These are phyloP conservation scores for Holtermanniella nyarrowii DNA, from an alignment of 768 basidiomycete species.

Conservation along the genomic window DNA sequence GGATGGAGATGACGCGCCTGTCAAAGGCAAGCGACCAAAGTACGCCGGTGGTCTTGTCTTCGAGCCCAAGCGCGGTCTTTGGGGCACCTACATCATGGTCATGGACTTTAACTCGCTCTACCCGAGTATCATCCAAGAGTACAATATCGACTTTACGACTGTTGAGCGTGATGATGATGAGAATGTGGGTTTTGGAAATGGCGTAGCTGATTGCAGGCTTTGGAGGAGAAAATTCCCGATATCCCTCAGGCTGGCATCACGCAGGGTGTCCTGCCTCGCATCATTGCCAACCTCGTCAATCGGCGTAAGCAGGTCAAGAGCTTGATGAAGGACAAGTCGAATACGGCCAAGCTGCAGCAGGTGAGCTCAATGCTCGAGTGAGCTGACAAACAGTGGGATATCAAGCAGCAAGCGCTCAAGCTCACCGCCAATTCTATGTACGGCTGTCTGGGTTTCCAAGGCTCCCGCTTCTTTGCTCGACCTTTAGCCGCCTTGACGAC, in stretches of 20 bases:
- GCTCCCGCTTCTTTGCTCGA: constrained; percentile 90
- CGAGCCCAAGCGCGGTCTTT: constrained; percentile 86
- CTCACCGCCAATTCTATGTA: constrained; percentile 99
- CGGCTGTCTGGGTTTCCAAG: constrained; percentile 95
- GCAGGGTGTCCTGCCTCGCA: constrained; percentile 87
- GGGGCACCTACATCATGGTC: constrained; percentile 93
- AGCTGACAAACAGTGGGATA: constrained; percentile 60
- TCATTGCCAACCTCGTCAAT: constrained; percentile 91
- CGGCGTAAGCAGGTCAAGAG: constrained; percentile 82
- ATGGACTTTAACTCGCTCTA: constrained; percentile 99
- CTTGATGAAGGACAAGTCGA: constrained; percentile 75
- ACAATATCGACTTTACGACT: constrained; percentile 98
- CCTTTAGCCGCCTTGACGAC: constrained; percentile 96
- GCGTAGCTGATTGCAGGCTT: constrained; percentile 41
- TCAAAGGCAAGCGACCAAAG: constrained; percentile 69
- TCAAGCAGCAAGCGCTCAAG: constrained; percentile 93
- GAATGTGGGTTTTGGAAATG: constrained; percentile 42
- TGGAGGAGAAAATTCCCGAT: constrained; percentile 81
- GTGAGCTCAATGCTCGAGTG: constrained; percentile 43
- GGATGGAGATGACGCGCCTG: constrained; percentile 40
- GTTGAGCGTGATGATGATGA: constrained; percentile 59
- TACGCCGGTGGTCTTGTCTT: constrained; percentile 98
- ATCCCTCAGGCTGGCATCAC: constrained; percentile 60
- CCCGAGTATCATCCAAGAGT: constrained; percentile 98
- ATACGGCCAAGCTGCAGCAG: constrained; percentile 70